Evolutionary conservation across 345 rosid species (phyloP), one percentile per base, ranked within the genome.

Genomic region (Corymbia maculata): DNA sequence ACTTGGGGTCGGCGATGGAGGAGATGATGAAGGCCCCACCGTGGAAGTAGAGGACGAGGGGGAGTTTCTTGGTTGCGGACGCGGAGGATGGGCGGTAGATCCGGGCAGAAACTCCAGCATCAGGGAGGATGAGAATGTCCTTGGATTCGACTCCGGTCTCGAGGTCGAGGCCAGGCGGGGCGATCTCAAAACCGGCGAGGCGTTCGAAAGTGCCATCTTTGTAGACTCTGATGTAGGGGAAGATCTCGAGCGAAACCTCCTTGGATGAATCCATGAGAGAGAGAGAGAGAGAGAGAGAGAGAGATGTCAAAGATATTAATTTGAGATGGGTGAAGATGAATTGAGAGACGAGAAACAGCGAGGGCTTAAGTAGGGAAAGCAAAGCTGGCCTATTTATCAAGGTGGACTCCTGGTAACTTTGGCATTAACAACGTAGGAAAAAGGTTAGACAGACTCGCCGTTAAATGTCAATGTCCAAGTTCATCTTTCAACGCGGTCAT

Each of bases 1-100:
- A 97, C 86, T 42, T 85, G 55, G 99, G 96, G 64, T 91, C 92
- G 4, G 95, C 93, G 0, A 94, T 30, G 17, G 99, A 93, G 9
- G 96, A 52, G 30, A 95, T 87, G 91, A 91, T 89, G 89, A 97
- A 97, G n/a, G 94, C 98, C 14, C 99, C 99, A 1, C 99, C 99
- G 22, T 97, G 99, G 52, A 93, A 93, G 91, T 96, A 97, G 52
- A 96, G 88, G 19, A 93, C 94, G 26, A 97, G 93, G 7, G 99
- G 98, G 86, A 96, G 93, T 66, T 93, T 94, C 32, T 87, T 86
- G 17, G 84, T 53, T 2, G 87, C 8, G 59, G 88, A 88, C 57
- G 44, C 61, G 6, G 89, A 86, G 24, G 87, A 88, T 36, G 98
- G 97, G 51, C 91, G 90, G 92, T 96, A 97, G 84, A 97, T 88